phyloP scores from a whole-genome alignment of 805 yeast genomes.

The Wickerhamiella alocasiicola region DNA sequence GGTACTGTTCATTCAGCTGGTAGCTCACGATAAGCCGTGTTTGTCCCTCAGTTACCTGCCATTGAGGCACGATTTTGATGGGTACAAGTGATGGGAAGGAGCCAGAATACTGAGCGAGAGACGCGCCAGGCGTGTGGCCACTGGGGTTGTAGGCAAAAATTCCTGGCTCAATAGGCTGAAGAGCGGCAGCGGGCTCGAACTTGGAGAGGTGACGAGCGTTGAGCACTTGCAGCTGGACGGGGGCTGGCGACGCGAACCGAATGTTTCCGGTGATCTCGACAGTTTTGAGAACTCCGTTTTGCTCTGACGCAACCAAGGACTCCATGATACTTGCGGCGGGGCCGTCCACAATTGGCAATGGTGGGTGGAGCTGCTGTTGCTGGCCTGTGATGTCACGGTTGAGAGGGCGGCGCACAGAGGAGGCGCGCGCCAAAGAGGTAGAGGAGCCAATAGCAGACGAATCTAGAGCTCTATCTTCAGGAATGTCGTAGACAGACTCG shows the following conservation, averaged over 20 bases:
- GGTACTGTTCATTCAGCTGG: slow-evolving; percentile 40
- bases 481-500: slow-evolving; percentile 2
- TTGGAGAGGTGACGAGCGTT: slow-evolving; percentile 32
- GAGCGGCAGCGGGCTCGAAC: slow-evolving; percentile 32
- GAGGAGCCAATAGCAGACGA: slow-evolving; percentile 9
- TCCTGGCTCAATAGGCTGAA: slow-evolving; percentile 10
- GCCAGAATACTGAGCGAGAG: slow-evolving; percentile 52
- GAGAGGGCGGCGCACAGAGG: slow-evolving; percentile 12
- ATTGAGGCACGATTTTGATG: slow-evolving; percentile 59
- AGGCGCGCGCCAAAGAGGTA: slow-evolving; percentile 20
- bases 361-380: slow-evolving; percentile 21
- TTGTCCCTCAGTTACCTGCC: slow-evolving; percentile 81
- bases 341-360: slow-evolving; percentile 22
- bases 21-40: slow-evolving; percentile 72
- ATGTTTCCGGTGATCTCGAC: slow-evolving; percentile 67
- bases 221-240: slow-evolving; percentile 17
- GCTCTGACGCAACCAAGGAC: slow-evolving; percentile 59
- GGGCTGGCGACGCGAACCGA: slow-evolving; percentile 16
- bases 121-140: slow-evolving; percentile 35
- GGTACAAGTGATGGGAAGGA: slow-evolving; percentile 42
- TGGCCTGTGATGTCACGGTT: slow-evolving; percentile 13
- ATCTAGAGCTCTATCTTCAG: neutral
- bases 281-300: slow-evolving; percentile 48
- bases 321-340: slow-evolving; percentile 79
- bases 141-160: slow-evolving; percentile 11